These are phyloP conservation scores for Clavispora phyllophila DNA, from an alignment of 805 yeast genomes.

Conservation along the genomic window DNA sequence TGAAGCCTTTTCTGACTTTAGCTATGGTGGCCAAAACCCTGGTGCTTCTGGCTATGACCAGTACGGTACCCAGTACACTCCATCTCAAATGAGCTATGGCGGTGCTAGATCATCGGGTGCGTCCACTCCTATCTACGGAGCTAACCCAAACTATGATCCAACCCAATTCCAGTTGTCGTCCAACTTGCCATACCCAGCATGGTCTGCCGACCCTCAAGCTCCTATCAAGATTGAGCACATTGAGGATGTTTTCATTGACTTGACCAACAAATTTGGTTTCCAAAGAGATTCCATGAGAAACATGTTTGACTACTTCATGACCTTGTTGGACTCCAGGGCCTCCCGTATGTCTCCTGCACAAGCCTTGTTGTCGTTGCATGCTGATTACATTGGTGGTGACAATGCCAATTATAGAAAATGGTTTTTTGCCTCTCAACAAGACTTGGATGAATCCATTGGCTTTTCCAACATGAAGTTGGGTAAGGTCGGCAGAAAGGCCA, in stretches of 20 bases:
- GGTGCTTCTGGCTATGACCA: slow-evolving; percentile 69
- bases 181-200: slow-evolving; percentile 97
- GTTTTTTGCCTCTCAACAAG: slow-evolving; percentile 86
- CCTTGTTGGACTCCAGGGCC: slow-evolving; percentile 73
- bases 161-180: slow-evolving; percentile 60
- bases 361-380: slow-evolving; percentile 75
- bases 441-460: slow-evolving; percentile 79
- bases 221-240: slow-evolving; percentile 80
- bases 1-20: slow-evolving; percentile 64
- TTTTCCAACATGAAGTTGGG: slow-evolving; percentile 78
- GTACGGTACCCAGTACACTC: slow-evolving; percentile 69
- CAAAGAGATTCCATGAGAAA: slow-evolving; percentile 93
- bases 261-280: slow-evolving; percentile 80
- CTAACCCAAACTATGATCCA: slow-evolving; percentile 51
- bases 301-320: slow-evolving; percentile 85
- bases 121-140: slow-evolving; percentile 88
- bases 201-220: slow-evolving; percentile 94
- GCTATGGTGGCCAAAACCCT: slow-evolving; percentile 46
- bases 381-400: slow-evolving; percentile 87
- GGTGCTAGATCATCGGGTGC: slow-evolving; percentile 85
- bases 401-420: slow-evolving; percentile 80
- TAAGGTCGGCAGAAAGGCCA: slow-evolving; percentile 70
- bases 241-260: slow-evolving; percentile 80
- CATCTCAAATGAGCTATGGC: slow-evolving; percentile 83
- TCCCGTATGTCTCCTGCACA: slow-evolving; percentile 89